Base-by-base conservation (phyloP, 2,329 filamentous ascomycete species). In the Xylaria sp. region DNA sequence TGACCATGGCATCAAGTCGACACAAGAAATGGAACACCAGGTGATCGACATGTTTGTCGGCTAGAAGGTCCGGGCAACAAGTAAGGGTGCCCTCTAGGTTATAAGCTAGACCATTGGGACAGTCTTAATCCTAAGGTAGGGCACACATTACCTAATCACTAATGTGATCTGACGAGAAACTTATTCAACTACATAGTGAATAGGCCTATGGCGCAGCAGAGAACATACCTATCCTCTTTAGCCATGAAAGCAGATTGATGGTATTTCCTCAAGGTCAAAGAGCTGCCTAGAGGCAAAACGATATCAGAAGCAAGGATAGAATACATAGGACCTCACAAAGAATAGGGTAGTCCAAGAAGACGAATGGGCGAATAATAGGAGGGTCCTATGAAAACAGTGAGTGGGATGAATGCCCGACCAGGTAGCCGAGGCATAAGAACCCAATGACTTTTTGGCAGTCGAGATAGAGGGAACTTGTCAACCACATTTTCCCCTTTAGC, bases 1-100 rank as follows among this genome's bases (percentile, higher is more conserved):
- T 20, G 76, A 79, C 51, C 76, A 77, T 63, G 77, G 76, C 59
- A 73, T 78, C 55, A 73, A 77, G 52, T 74, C 76, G 7, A 76
- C 78, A 3, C 59, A 74, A 39, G 76, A 74, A 4, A 75, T 80
- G 50, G 75, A 75, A 60, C 75, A 76, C 63, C 74, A 78, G 70
- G 70, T 78, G n/a, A 78, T 80, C 55, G 77, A 78, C 48, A 74
- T 76, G 70, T 73, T 78, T 70, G 77, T 78, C 66, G 76, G 71
- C 72, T 72, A 63, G 60, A 32, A 25, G 34, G 34, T 1, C 7
- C 13, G 23, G 25, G 28, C 28, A 55, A 57, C 6, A 41, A 63
- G 20, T 34, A 7, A 13, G 28, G 37, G n/a, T 15, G 28, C 41
- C 48, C 37, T 18, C 44, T 20, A 20, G 50, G 20, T 39, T 28